Evolutionary conservation across 441 rosid genomes (phyloP).

Genomic region (Rhodomyrtus psidioides): DNA sequence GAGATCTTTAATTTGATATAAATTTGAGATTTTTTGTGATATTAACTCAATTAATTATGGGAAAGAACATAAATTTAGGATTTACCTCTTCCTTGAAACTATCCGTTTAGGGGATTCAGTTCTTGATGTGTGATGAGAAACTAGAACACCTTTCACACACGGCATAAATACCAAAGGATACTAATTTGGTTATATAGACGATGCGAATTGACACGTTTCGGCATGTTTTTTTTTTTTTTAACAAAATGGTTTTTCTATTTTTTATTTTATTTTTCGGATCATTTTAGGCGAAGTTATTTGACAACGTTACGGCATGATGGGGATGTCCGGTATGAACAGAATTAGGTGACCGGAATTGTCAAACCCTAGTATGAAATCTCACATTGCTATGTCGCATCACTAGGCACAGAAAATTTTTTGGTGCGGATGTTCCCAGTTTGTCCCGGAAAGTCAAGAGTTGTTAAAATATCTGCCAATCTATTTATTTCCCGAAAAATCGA

Average conservation of each 20-base stretch:
- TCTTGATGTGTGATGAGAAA: background rate
- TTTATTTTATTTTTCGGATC: background rate
- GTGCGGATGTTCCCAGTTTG: background rate
- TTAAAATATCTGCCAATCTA: background rate
- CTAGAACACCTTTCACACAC: background rate
- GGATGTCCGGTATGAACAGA: background rate
- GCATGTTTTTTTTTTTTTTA: background rate
- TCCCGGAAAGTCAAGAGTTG: background rate
- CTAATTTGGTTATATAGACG: rapidly evolving
- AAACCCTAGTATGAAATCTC: background rate
- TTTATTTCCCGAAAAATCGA: background rate
- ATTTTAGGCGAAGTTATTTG: background rate
- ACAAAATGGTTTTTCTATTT: background rate
- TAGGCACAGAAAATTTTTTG: background rate
- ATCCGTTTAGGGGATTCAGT: background rate
- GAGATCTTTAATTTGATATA: no score
- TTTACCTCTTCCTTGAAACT: no score
- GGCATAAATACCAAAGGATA: background rate
- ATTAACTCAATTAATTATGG: no score
- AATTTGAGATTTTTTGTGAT: no score
- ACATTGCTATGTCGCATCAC: background rate
- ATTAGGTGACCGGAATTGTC: background rate
- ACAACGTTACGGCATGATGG: background rate
- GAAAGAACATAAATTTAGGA: no score
- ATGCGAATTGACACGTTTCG: background rate